These are phyloP conservation scores for Orbilia javanica DNA, from an alignment of 2,329 filamentous ascomycete species.

Conservation along the genomic window DNA sequence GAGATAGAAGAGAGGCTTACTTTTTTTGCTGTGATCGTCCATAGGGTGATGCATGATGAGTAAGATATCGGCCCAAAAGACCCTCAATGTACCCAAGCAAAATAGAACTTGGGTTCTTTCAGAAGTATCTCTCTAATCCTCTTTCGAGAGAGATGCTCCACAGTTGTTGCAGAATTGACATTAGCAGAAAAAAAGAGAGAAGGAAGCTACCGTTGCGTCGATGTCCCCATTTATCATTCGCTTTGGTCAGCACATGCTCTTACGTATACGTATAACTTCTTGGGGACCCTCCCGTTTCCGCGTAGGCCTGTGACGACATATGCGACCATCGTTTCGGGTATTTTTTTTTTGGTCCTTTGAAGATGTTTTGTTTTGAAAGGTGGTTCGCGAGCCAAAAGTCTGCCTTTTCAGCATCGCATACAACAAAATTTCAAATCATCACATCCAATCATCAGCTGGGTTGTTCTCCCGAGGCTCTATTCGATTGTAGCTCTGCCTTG, in stretches of 20 bases:
- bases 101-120: slow-evolving; percentile 10
- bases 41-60: slow-evolving; percentile 50
- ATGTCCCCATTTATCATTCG: slow-evolving; percentile 43
- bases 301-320: slow-evolving; percentile 24
- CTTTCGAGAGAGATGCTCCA: slow-evolving; percentile 3
- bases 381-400: slow-evolving; percentile 10
- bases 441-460: slow-evolving; percentile 34
- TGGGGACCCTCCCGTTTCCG: slow-evolving; percentile 1
- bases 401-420: slow-evolving; percentile 51
- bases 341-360: not conserved
- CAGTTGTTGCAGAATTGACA: not conserved
- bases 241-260: slow-evolving; percentile 33
- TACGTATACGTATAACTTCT: not conserved
- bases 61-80: slow-evolving; percentile 34
- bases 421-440: slow-evolving; percentile 44
- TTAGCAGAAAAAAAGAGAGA: not conserved
- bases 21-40: slow-evolving; percentile 35
- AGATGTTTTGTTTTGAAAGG: not conserved
- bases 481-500: slow-evolving; percentile 41
- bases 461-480: slow-evolving; percentile 36
- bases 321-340: slow-evolving; percentile 16
- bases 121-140: slow-evolving; percentile 16
- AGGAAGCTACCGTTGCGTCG: slow-evolving; percentile 15
- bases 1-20: not conserved
- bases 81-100: too few species aligned